phyloP scores from a whole-genome alignment of 352 stramenopile species.

The Globisporangium nodosum region DNA sequence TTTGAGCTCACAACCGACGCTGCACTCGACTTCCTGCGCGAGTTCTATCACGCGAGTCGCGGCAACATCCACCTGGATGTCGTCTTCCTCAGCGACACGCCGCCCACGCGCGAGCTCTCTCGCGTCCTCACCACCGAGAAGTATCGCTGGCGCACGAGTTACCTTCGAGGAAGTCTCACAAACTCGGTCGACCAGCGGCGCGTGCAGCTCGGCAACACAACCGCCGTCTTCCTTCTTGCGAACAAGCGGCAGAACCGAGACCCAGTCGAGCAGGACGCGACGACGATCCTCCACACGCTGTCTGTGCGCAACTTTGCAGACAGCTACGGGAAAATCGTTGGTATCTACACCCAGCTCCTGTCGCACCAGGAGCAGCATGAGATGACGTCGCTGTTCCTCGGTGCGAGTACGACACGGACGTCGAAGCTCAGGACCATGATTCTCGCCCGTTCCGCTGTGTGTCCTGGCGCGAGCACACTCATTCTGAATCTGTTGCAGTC shows the following conservation, averaged over 20 bases:
- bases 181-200: slow-evolving; percentile 40
- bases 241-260: slow-evolving; percentile 27
- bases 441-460: slow-evolving; percentile 43
- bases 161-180: slow-evolving; percentile 45
- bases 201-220: slow-evolving; percentile 35
- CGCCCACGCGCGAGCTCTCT: slow-evolving; percentile 29
- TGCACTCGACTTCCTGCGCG: slow-evolving; percentile 56
- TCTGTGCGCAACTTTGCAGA: slow-evolving; percentile 55
- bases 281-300: slow-evolving; percentile 51
- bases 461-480: slow-evolving; percentile 50
- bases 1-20: slow-evolving; percentile 34
- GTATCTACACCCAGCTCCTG: slow-evolving; percentile 53
- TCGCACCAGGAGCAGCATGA: slow-evolving; percentile 43
- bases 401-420: slow-evolving; percentile 37
- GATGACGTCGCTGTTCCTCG: slow-evolving; percentile 39
- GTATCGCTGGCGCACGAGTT: slow-evolving; percentile 39
- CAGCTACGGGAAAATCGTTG: slow-evolving; percentile 33
- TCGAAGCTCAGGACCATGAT: slow-evolving; percentile 47
- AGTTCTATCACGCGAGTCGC: slow-evolving; percentile 66
- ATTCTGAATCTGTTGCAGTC: slow-evolving; percentile 69
- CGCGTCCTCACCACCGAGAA: slow-evolving; percentile 39
- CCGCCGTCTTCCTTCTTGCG: slow-evolving; percentile 59
- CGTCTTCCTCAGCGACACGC: slow-evolving; percentile 48
- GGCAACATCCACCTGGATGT: slow-evolving; percentile 58
- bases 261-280: slow-evolving; percentile 36